phyloP scores from a whole-genome alignment of 495 filamentous ascomycete species.

The Penicillium riverlandense region DNA sequence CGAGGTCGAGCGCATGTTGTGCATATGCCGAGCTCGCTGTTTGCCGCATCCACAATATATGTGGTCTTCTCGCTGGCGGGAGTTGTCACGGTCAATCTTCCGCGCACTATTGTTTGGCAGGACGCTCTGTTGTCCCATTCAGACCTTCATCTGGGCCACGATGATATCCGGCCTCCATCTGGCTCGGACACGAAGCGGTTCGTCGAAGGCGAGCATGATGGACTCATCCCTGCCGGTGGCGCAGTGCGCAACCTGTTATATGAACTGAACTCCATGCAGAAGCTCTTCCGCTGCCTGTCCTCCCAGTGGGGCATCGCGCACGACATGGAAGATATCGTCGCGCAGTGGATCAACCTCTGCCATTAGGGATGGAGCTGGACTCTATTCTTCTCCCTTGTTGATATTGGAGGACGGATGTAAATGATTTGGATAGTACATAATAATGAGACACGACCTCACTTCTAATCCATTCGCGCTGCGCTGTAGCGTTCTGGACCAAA shows the following conservation, averaged over 20 bases:
- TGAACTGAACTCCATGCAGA: constrained; percentile 45
- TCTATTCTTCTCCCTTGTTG: background rate
- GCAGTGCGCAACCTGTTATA: constrained; percentile 35
- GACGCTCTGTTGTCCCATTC: constrained; percentile 29
- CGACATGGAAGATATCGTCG: constrained; percentile 42
- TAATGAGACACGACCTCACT: too few relatives aligned
- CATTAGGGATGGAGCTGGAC: constrained; percentile 20
- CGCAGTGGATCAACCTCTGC: constrained; percentile 39
- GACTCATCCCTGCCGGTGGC: constrained; percentile 11
- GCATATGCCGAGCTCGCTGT: constrained; percentile 40
- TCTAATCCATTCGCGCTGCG: too few relatives aligned
- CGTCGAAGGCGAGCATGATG: constrained; percentile 19
- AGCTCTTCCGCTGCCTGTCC: constrained; percentile 39
- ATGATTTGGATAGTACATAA: too few relatives aligned
- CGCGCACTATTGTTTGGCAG: constrained; percentile 37
- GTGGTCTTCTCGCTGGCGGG: constrained; percentile 34
- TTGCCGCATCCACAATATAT: constrained; percentile 38
- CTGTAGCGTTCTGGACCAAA: too few relatives aligned
- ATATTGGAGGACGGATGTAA: too few relatives aligned
- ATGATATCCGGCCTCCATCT: constrained; percentile 11
- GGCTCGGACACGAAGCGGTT: constrained; percentile 33
- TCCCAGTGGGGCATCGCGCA: constrained; percentile 44
- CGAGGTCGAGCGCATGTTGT: constrained; percentile 40
- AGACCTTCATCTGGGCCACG: constrained; percentile 25
- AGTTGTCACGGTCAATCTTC: constrained; percentile 27